These are phyloP conservation scores for Perkinsus chesapeaki DNA, from an alignment of 169 alveolate genomes.

Conservation along the genomic window DNA sequence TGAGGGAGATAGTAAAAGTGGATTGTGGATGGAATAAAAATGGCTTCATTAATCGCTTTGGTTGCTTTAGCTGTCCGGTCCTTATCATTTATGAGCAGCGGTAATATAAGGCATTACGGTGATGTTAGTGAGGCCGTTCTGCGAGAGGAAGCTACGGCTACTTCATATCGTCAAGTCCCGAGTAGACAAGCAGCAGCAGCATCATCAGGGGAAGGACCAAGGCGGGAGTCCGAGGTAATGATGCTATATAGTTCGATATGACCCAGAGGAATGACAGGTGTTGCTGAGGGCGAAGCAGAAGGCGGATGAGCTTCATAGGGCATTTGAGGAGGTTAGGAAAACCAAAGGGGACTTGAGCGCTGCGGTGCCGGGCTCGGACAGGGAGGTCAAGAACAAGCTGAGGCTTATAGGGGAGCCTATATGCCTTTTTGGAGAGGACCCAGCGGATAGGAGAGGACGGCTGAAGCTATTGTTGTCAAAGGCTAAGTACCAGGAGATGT, in stretches of 20 bases:
- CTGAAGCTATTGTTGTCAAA: constrained; percentile 23
- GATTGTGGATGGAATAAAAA: neutral
- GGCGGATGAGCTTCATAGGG: neutral
- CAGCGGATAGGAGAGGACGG: constrained; percentile 32
- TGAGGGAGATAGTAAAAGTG: no score
- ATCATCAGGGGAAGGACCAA: neutral
- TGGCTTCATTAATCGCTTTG: no score
- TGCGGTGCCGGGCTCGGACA: neutral
- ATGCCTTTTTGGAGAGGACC: constrained; percentile 29
- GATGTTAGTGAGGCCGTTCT: neutral
- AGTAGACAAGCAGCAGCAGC: neutral
- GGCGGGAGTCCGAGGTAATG: neutral
- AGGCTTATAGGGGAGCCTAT: constrained; percentile 26
- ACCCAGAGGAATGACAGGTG: no score
- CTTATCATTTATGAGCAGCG: neutral
- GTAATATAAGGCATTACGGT: neutral
- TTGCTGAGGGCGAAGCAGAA: neutral
- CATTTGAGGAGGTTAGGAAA: neutral
- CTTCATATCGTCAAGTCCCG: neutral
- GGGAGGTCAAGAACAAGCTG: constrained; percentile 2
- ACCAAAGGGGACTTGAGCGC: neutral
- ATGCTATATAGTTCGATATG: no score
- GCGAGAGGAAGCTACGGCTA: neutral
- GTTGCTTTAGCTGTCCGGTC: neutral
- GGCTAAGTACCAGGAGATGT: constrained; percentile 4